Percentiles rank a stretch among this genome's conserved stretches.
phyloP scores from a whole-genome alignment of 2,329 filamentous ascomycete species.

The Aspergillus bombycis region DNA sequence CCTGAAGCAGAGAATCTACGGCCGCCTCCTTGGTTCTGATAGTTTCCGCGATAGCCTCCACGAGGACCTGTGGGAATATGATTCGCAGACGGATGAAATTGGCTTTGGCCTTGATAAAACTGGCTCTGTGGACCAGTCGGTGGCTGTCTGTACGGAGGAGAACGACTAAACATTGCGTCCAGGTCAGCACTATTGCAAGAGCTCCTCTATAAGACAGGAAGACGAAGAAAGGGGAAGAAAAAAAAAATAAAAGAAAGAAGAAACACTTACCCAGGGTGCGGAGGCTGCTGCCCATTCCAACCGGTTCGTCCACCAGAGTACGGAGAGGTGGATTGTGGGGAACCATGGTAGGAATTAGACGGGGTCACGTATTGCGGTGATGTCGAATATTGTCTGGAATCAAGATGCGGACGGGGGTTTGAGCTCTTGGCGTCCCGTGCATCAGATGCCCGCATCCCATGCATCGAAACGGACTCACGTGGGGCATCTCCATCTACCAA shows the following conservation, averaged over 20 bases:
- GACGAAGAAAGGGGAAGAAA: conserved; percentile 18
- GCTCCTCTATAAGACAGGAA: conserved; percentile 24
- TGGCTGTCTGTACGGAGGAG: conserved; percentile 62
- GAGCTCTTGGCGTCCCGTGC: conserved; percentile 31
- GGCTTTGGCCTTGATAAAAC: conserved; percentile 53
- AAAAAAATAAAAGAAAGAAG: conserved; percentile 8
- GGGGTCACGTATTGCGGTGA: conserved; percentile 63
- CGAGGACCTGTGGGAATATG: conserved; percentile 58
- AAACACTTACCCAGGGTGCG: conserved; percentile 53
- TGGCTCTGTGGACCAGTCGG: conserved; percentile 58
- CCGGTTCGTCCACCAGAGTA: conserved; percentile 59
- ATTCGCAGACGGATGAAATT: conserved; percentile 16
- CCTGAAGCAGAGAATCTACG: conserved; percentile 49
- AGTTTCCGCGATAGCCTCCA: conserved; percentile 63
- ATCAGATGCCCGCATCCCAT: conserved; percentile 39
- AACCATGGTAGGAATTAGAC: conserved; percentile 59
- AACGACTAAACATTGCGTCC: conserved; percentile 56
- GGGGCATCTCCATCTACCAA: conserved; percentile 35
- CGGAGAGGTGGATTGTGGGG: conserved; percentile 65
- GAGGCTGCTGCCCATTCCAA: conserved; percentile 50
- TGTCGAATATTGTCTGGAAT: conserved; percentile 55
- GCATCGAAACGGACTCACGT: conserved; percentile 38
- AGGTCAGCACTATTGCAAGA: not conserved
- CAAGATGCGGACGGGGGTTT: conserved; percentile 45
- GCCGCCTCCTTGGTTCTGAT: conserved; percentile 52